Percentiles rank a stretch among this genome's conserved stretches.
These are phyloP conservation scores for Colletotrichum sp. DNA, from an alignment of 2,329 filamentous ascomycete species.

Conservation along the genomic window DNA sequence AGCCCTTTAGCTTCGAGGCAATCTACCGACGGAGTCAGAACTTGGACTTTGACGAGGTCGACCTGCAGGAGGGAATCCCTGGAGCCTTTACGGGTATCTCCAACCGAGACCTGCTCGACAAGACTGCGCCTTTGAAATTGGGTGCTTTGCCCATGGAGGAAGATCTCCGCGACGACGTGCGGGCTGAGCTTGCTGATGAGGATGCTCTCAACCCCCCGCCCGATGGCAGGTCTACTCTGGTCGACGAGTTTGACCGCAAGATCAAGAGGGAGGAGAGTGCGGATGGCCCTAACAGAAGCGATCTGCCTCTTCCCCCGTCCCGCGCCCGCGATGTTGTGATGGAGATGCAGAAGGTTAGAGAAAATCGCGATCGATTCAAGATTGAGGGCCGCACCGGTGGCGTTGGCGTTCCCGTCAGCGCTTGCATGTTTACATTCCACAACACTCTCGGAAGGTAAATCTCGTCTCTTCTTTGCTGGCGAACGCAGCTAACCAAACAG, in stretches of 20 bases:
- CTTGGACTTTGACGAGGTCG: conserved; percentile 66
- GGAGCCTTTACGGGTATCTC: conserved; percentile 66
- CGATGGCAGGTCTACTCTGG: conserved; percentile 72
- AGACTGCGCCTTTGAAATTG: conserved; percentile 68
- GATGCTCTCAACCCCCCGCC: conserved; percentile 78
- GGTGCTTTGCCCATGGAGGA: conserved; percentile 84
- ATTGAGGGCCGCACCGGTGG: conserved; percentile 87
- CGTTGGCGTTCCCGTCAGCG: conserved; percentile 80
- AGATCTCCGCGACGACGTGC: conserved; percentile 83
- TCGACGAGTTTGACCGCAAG: conserved; percentile 87
- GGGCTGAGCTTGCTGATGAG: conserved; percentile 84
- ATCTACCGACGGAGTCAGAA: conserved; percentile 63
- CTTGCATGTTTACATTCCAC: conserved; percentile 98
- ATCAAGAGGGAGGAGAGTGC: conserved; percentile 89
- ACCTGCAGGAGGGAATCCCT: conserved; percentile 69
- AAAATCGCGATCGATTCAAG: conserved; percentile 89
- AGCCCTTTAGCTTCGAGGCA: conserved; percentile 67
- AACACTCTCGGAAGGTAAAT: conserved; percentile 89
- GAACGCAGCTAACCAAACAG: conserved; percentile 46
- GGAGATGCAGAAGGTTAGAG: conserved; percentile 92
- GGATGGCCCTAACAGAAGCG: conserved; percentile 78
- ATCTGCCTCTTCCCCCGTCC: conserved; percentile 87
- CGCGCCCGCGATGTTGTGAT: conserved; percentile 89
- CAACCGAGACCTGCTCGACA: conserved; percentile 65
- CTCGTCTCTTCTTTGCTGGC: background rate